Conservation (phyloP, 2,329 filamentous ascomycete genomes). For the Penicillium crustosum region DNA sequence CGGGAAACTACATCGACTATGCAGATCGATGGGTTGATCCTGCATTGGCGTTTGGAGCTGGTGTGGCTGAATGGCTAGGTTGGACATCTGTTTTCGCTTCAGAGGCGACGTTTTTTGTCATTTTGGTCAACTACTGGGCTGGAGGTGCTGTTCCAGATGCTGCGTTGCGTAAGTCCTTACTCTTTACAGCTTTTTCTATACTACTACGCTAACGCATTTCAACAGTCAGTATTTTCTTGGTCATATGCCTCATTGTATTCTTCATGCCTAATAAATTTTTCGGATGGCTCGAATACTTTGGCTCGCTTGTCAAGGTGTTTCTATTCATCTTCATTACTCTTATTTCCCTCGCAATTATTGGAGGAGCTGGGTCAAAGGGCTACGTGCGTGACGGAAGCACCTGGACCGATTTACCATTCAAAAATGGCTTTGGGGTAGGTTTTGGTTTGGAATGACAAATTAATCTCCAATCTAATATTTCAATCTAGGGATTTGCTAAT, state of each 20-base stretch:
- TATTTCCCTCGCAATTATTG: constrained; percentile 38
- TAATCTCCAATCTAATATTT: too few species aligned
- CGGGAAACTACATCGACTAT: constrained; percentile 41
- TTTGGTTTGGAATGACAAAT: too few species aligned
- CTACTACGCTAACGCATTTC: too few species aligned
- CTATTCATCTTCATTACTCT: constrained; percentile 40
- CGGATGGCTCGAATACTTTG: constrained; percentile 40
- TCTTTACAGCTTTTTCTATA: too few species aligned
- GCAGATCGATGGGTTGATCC: constrained; percentile 43
- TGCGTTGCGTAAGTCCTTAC: background rate
- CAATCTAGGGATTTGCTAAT: constrained; percentile 30
- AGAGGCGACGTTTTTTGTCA: constrained; percentile 25
- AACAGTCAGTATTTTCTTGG: constrained; percentile 22
- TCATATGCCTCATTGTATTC: constrained; percentile 25
- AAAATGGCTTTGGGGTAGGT: constrained; percentile 33
- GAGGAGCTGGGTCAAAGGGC: constrained; percentile 42
- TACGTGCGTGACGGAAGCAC: constrained; percentile 32
- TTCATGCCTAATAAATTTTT: constrained; percentile 33
- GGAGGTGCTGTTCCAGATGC: constrained; percentile 3
- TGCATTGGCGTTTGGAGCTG: constrained; percentile 41
- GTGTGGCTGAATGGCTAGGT: constrained; percentile 26
- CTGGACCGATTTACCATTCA: constrained; percentile 37
- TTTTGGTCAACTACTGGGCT: constrained; percentile 27
- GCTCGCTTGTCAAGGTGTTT: constrained; percentile 42
- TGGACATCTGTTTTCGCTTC: constrained; percentile 16